A percentile compares a stretch with the other conserved stretches of the same genome.
These are phyloP conservation scores for Hypoxylon sp. DNA, from an alignment of 2,329 filamentous ascomycete species.

Conservation along the genomic window DNA sequence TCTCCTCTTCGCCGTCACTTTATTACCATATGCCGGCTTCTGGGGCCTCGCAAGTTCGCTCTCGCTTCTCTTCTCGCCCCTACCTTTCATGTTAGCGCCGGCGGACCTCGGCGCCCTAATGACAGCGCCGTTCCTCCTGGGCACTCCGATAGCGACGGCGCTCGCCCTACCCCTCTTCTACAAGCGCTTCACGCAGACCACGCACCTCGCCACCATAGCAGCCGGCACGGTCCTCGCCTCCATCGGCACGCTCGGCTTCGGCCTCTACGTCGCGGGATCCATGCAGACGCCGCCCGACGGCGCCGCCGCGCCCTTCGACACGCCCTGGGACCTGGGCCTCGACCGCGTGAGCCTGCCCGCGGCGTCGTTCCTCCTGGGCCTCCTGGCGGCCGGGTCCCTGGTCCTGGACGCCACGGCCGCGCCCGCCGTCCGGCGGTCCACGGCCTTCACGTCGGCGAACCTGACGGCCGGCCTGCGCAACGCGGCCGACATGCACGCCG, in stretches of 20 bases:
- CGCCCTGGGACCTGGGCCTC: conserved; percentile 36
- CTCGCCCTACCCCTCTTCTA: conserved; percentile 51
- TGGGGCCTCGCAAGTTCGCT: conserved; percentile 62
- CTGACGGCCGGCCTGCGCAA: conserved; percentile 59
- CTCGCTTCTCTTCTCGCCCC: conserved; percentile 59
- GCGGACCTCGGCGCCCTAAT: conserved; percentile 59
- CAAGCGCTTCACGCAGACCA: conserved; percentile 50
- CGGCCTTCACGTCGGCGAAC: conserved; percentile 62
- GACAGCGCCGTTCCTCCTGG: conserved; percentile 58
- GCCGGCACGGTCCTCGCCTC: conserved; percentile 55
- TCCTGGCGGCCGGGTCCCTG: conserved; percentile 59
- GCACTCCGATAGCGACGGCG: conserved; percentile 50
- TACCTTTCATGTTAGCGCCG: conserved; percentile 57
- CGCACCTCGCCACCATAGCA: conserved; percentile 53
- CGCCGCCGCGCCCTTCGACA: conserved; percentile 44
- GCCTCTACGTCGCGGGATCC: conserved; percentile 56
- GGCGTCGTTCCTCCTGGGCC: conserved; percentile 59
- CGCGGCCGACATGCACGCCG: conserved; percentile 62
- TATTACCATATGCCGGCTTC: conserved; percentile 60
- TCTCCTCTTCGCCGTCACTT: conserved; percentile 59
- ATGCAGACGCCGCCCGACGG: conserved; percentile 48
- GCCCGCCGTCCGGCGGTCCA: conserved; percentile 60
- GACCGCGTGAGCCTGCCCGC: conserved; percentile 53
- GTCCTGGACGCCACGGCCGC: conserved; percentile 56
- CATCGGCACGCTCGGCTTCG: conserved; percentile 59